These are phyloP conservation scores for Eimeria necatrix DNA, from an alignment of 169 alveolate species.

Conservation along the genomic window DNA sequence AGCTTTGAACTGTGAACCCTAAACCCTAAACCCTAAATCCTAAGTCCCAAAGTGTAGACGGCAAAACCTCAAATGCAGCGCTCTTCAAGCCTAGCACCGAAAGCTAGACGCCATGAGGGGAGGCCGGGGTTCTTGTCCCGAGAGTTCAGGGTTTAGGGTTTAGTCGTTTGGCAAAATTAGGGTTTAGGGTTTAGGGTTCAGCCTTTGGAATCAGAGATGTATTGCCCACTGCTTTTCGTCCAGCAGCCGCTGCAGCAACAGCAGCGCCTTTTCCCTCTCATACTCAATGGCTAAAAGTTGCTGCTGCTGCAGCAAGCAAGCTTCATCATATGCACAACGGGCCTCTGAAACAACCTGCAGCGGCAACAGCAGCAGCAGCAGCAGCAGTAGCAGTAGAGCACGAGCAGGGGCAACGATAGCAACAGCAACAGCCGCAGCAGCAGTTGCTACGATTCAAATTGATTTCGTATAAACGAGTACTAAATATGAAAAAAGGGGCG, in stretches of 20 bases:
- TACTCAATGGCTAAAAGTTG: not conserved
- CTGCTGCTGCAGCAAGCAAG: not conserved
- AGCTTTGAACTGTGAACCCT: not conserved
- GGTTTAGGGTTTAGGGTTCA: constrained; percentile 14
- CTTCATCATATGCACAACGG: not conserved
- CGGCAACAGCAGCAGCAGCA: not conserved
- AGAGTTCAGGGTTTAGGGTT: constrained; percentile 40
- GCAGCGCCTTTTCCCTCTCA: not conserved
- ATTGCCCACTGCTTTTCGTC: not conserved
- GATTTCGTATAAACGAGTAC: too few species aligned
- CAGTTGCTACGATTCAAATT: too few species aligned
- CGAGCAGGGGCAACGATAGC: too few species aligned
- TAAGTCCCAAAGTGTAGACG: too few species aligned
- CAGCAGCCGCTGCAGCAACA: not conserved
- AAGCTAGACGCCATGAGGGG: not conserved
- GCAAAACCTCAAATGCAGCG: too few species aligned
- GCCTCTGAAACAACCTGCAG: not conserved
- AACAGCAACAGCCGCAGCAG: too few species aligned
- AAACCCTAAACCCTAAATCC: not conserved
- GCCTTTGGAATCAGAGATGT: constrained; percentile 24
- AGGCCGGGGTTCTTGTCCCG: not conserved
- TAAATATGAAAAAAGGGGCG: too few species aligned
- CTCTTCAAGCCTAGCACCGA: too few species aligned
- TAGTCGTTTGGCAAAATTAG: not conserved
- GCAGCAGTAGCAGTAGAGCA: too few species aligned